phyloP scores from a whole-genome alignment of 2,329 filamentous ascomycete species.

The Phialocephala subalpina region DNA sequence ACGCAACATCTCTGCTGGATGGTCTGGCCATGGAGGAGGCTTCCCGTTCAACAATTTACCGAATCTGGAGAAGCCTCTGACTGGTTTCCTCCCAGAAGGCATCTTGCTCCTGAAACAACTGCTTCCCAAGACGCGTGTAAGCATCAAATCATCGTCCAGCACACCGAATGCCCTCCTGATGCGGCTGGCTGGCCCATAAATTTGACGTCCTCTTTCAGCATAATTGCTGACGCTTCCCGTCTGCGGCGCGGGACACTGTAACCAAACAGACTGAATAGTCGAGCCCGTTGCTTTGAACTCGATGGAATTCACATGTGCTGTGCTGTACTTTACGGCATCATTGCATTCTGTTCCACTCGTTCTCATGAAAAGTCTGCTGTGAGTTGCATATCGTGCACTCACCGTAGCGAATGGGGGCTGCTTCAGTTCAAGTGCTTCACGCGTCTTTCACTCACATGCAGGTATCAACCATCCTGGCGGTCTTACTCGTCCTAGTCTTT shows the following conservation, averaged over 20 bases:
- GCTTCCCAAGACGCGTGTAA: slow-evolving; percentile 29
- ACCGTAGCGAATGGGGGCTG: slow-evolving; percentile 11
- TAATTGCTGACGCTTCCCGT: slow-evolving; percentile 19
- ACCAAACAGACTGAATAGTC: slow-evolving; percentile 9
- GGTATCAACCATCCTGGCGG: slow-evolving; percentile 9
- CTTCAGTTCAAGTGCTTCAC: no score
- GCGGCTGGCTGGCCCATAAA: slow-evolving; percentile 20
- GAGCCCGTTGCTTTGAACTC: neutral
- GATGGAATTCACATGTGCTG: slow-evolving; percentile 2
- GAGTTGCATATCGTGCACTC: slow-evolving; percentile 5
- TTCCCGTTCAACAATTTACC: slow-evolving; percentile 8
- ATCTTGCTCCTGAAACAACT: slow-evolving; percentile 30
- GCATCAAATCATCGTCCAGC: slow-evolving; percentile 26
- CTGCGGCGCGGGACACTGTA: slow-evolving; percentile 14
- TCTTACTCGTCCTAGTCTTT: slow-evolving; percentile 22
- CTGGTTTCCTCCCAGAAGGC: slow-evolving; percentile 13
- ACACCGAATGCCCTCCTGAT: no score
- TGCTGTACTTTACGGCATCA: neutral
- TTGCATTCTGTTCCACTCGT: slow-evolving; percentile 1
- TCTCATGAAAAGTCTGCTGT: slow-evolving; percentile 9
- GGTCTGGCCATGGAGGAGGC: no score
- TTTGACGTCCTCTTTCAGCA: slow-evolving; percentile 8
- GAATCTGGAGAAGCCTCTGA: slow-evolving; percentile 18
- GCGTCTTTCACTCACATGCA: slow-evolving; percentile 7
- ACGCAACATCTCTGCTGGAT: neutral